These are phyloP conservation scores for Fusarium drepaniforme DNA, from an alignment of 2,329 filamentous ascomycete genomes.

Conservation along the genomic window DNA sequence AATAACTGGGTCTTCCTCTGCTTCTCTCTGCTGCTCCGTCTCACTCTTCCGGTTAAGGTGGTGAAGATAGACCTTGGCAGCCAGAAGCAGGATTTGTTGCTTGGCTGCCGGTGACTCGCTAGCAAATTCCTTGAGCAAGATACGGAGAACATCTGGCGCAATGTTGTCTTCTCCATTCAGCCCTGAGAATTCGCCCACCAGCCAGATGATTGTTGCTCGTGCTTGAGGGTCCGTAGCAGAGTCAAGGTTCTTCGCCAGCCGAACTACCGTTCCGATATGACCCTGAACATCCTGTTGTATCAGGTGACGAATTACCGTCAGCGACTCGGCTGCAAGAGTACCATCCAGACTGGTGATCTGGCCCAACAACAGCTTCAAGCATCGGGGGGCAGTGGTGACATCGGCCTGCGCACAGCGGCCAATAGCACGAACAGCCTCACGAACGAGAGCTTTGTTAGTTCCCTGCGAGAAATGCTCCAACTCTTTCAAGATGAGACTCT, in stretches of 20 bases:
- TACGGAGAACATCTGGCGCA: slow-evolving; percentile 90
- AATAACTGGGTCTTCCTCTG: slow-evolving; percentile 47
- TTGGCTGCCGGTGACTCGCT: slow-evolving; percentile 89
- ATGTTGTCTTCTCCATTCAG: slow-evolving; percentile 87
- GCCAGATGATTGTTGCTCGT: slow-evolving; percentile 95
- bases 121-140: slow-evolving; percentile 86
- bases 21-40: slow-evolving; percentile 50
- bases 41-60: slow-evolving; percentile 77
- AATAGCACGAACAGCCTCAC: slow-evolving; percentile 92
- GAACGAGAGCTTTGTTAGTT: slow-evolving; percentile 80
- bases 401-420: slow-evolving; percentile 91
- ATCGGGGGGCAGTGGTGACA: slow-evolving; percentile 77
- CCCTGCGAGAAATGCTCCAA: slow-evolving; percentile 91
- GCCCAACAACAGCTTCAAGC: slow-evolving; percentile 83
- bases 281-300: slow-evolving; percentile 90
- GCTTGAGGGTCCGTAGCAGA: slow-evolving; percentile 89
- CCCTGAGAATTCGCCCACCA: slow-evolving; percentile 94
- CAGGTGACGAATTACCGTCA: slow-evolving; percentile 94
- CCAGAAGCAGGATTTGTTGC: slow-evolving; percentile 90
- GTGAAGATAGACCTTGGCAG: slow-evolving; percentile 96
- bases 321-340: slow-evolving; percentile 88
- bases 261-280: slow-evolving; percentile 87
- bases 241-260: slow-evolving; percentile 91
- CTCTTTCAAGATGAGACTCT: slow-evolving; percentile 90
- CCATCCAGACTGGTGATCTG: slow-evolving; percentile 92